Evolutionary conservation across 202 grass and related monocot species (phyloP), one percentile per base, ranked within the genome.

Genomic region (Brachypodium distachyon): DNA sequence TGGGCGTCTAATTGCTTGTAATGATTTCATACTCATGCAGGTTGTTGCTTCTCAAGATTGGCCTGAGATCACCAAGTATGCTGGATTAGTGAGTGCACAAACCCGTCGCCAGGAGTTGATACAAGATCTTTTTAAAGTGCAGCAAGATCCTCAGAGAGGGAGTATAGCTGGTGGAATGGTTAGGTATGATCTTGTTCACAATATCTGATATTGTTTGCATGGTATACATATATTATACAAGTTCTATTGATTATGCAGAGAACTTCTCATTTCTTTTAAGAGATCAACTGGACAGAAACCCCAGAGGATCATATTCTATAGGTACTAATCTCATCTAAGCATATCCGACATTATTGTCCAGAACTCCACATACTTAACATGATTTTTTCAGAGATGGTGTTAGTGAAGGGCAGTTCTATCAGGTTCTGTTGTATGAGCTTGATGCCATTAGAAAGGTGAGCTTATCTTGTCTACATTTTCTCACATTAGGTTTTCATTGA

Each of bases 31-130:
- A 39, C 70, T 75, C 31, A 25, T 86, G 39, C 37, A 92, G 93
- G 89, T 92, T 67, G 93, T 96, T 75, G 89, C 89, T 57, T 96
- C 87, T 44, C 93, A 92, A 91, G 93, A 96, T 56, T 96, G 93
- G 89, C 93, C 89, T 19, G 93, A 90, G 58, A 79, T 96, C 51
- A 92, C 89, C 29, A 96, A 82, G 49, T 96, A 92, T 88, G 89
- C 93, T 75, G 89, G 89, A 56, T 83, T 96, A 41, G 89, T 92
- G 12, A 83, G 82, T 76, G 89, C 87, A 57, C 93, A 92, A 72
- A 80, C 84, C 8, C 90, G 85, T 70, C 82, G 89, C 4, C 89
- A 92, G 56, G 93, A 90, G 66, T 86, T 92, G 57, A 92, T 96
- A 73, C 87, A 92, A 39, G 87, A 92, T 84, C 84, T 92, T 28